A percentile compares a stretch with the other conserved stretches of the same genome.
These are phyloP conservation scores for Cornus florida DNA, from an alignment of 148 eudicot genomes.

Conservation along the genomic window DNA sequence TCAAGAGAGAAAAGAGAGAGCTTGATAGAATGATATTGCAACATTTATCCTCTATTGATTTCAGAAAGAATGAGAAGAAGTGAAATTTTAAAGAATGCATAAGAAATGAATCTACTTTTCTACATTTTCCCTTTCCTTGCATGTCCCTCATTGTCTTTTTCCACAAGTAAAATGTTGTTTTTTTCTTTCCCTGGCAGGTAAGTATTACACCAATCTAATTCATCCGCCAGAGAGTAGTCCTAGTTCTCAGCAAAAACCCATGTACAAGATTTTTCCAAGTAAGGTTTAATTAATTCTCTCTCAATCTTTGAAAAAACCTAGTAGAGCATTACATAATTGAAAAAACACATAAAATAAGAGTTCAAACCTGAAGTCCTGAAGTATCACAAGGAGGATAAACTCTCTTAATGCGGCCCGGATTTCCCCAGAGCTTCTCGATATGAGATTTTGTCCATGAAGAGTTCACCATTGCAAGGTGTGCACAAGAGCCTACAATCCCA, in stretches of 20 bases:
- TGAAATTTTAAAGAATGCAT: neutral
- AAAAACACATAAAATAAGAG: neutral
- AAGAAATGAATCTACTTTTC: neutral
- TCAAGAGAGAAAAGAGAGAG: too few species aligned
- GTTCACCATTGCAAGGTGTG: conserved; percentile 89
- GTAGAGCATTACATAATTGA: neutral
- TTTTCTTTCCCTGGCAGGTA: too few species aligned
- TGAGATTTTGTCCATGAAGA: conserved; percentile 96
- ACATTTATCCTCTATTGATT: neutral
- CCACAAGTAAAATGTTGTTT: too few species aligned
- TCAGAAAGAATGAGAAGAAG: neutral
- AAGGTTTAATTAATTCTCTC: neutral
- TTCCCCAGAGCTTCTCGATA: conserved; percentile 85
- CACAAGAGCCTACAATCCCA: conserved; percentile 86
- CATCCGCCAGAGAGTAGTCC: neutral
- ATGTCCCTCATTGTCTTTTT: neutral
- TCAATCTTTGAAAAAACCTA: neutral
- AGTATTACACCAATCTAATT: neutral
- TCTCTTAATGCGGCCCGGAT: conserved; percentile 60
- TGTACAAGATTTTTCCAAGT: too few species aligned
- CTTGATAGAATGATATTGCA: neutral
- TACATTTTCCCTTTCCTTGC: too few species aligned
- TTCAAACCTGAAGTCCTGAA: conserved; percentile 81
- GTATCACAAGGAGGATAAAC: conserved; percentile 99
- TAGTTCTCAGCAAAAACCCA: too few species aligned